Conservation (phyloP, 179 eudicot species). For the Gypsophila paniculata region DNA sequence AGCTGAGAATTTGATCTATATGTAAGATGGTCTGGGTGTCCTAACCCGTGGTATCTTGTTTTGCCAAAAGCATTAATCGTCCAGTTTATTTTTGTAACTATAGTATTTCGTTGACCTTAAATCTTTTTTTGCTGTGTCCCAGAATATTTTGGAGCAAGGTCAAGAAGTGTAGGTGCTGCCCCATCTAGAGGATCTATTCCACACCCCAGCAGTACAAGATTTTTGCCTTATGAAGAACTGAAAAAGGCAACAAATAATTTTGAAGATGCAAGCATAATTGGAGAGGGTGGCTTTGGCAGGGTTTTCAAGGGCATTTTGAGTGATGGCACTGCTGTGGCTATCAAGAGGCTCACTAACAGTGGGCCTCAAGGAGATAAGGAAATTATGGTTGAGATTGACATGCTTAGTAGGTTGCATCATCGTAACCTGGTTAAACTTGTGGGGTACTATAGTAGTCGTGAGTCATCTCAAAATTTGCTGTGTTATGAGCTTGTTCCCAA, state of each 20-base stretch:
- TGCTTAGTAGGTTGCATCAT: slow-evolving; percentile 96
- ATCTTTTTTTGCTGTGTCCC: slow-evolving; percentile 5
- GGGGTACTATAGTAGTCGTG: slow-evolving; percentile 81
- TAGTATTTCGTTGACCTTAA: background rate
- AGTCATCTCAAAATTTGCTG: slow-evolving; percentile 74
- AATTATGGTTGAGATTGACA: slow-evolving; percentile 85
- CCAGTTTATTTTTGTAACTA: background rate
- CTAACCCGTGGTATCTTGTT: background rate
- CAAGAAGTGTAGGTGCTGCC: slow-evolving; percentile 44
- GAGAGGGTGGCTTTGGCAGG: slow-evolving; percentile 97
- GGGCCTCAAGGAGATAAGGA: slow-evolving; percentile 96
- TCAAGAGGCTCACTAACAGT: slow-evolving; percentile 82
- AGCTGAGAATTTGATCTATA: background rate
- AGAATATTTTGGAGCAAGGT: slow-evolving; percentile 42
- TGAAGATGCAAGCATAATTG: slow-evolving; percentile 66
- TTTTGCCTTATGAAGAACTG: slow-evolving; percentile 79
- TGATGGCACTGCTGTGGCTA: slow-evolving; percentile 91
- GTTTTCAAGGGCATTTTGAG: slow-evolving; percentile 82
- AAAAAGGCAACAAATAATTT: slow-evolving; percentile 91
- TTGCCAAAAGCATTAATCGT: background rate
- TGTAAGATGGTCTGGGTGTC: background rate
- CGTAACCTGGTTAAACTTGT: slow-evolving; percentile 95
- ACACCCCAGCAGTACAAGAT: slow-evolving; percentile 85
- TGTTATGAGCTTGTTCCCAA: slow-evolving; percentile 96
- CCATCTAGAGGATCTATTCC: slow-evolving; percentile 61